Conservation (phyloP, 805 yeast genomes). For the Cyberlindnera meyerae region DNA sequence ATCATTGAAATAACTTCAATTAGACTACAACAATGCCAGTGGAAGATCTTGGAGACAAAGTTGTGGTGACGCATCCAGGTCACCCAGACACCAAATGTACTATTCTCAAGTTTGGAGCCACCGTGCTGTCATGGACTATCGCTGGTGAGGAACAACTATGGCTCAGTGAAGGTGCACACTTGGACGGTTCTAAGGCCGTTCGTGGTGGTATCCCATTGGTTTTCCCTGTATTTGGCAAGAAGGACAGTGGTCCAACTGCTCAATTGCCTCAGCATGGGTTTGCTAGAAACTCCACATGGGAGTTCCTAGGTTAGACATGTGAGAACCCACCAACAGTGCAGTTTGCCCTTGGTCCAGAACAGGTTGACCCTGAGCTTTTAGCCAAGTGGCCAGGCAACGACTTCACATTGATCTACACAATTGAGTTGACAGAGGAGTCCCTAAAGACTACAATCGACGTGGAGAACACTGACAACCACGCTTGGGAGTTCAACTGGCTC, state of each 20-base stretch:
- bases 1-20: too few relatives aligned
- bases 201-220: constrained; percentile 97
- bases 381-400: constrained; percentile 49
- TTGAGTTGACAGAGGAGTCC: constrained; percentile 52
- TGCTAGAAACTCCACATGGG: constrained; percentile 90
- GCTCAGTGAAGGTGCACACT: constrained; percentile 69
- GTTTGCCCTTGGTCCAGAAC: constrained; percentile 86
- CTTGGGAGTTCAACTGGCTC: constrained; percentile 86
- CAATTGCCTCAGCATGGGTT: constrained; percentile 93
- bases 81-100: constrained; percentile 52
- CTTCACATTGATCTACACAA: constrained; percentile 70
- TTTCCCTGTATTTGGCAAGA: constrained; percentile 88
- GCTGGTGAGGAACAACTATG: constrained; percentile 77
- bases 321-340: constrained; percentile 74
- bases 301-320: constrained; percentile 80
- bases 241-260: constrained; percentile 52
- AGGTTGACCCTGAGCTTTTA: constrained; percentile 68
- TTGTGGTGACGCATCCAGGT: constrained; percentile 52
- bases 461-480: constrained; percentile 55
- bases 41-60: constrained; percentile 60
- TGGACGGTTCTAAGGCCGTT: constrained; percentile 91
- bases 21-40: constrained; percentile 34
- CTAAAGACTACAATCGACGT: constrained; percentile 72
- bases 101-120: constrained; percentile 84
- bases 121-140: constrained; percentile 75